A percentile compares a stretch with the other conserved stretches of the same genome.
phyloP scores from a whole-genome alignment of 441 rosid species.

The Lepidium campestre region DNA sequence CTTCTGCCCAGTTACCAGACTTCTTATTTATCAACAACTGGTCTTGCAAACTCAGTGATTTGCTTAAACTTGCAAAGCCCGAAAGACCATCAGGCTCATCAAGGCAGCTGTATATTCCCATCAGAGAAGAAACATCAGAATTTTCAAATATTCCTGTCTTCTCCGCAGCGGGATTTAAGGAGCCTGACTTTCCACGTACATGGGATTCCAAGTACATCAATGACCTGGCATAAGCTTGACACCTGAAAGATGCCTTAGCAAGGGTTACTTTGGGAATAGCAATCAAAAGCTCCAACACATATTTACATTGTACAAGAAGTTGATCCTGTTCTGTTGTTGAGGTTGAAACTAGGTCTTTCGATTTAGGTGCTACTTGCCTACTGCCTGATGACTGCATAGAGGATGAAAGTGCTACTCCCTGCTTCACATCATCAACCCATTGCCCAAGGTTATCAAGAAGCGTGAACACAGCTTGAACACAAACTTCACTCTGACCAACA shows the following conservation, averaged over 20 bases:
- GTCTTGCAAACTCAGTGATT: constrained; percentile 81
- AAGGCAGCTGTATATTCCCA: constrained; percentile 94
- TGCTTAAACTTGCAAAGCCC: constrained; percentile 89
- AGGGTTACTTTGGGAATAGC: constrained; percentile 89
- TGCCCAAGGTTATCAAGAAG: constrained; percentile 99
- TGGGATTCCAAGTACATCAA: constrained; percentile 97
- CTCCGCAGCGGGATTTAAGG: constrained; percentile 95
- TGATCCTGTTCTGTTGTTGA: constrained; percentile 62
- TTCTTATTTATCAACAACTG: constrained; percentile 86
- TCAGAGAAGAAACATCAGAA: constrained; percentile 85
- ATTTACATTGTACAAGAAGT: constrained; percentile 78
- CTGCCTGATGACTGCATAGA: constrained; percentile 54
- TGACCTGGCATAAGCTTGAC: constrained; percentile 97
- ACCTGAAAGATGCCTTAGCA: constrained; percentile 88
- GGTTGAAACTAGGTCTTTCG: constrained; percentile 48
- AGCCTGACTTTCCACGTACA: constrained; percentile 83
- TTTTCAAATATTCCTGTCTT: constrained; percentile 88
- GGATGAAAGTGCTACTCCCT: constrained; percentile 79
- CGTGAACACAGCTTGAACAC: constrained; percentile 94
- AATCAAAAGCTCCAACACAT: constrained; percentile 84
- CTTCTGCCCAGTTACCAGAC: constrained; percentile 98
- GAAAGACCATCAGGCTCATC: constrained; percentile 98
- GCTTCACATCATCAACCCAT: constrained; percentile 96
- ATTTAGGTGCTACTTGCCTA: constrained; percentile 62
- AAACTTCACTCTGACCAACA: constrained; percentile 88